These are phyloP conservation scores for Xylariaceae sp. DNA, from an alignment of 2,329 filamentous ascomycete genomes.

Conservation along the genomic window DNA sequence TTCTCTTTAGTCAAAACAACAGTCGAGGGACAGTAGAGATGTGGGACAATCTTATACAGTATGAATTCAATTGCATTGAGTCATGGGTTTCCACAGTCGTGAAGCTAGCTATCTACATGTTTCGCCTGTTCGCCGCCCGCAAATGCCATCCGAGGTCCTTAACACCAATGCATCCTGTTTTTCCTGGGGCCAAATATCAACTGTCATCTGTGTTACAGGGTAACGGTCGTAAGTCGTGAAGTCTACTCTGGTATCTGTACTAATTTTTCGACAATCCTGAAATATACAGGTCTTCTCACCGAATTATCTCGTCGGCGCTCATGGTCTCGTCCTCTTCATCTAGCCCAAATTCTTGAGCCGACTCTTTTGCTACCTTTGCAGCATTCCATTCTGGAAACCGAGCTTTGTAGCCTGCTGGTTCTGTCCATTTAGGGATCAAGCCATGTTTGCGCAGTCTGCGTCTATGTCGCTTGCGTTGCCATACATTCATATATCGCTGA, in stretches of 20 bases:
- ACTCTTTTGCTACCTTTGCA: constrained; percentile 48
- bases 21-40: too few relatives aligned
- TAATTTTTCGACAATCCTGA: neutral
- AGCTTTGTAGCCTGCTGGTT: constrained; percentile 48
- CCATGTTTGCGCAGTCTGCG: constrained; percentile 58
- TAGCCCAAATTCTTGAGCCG: constrained; percentile 49
- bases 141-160: constrained; percentile 20
- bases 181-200: constrained; percentile 17
- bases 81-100: constrained; percentile 14
- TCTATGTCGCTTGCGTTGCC: constrained; percentile 54
- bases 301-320: constrained; percentile 40
- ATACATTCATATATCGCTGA: constrained; percentile 50
- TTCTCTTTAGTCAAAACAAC: too few relatives aligned
- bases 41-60: too few relatives aligned
- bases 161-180: constrained; percentile 18
- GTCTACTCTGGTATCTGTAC: neutral
- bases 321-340: constrained; percentile 45
- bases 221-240: constrained; percentile 9
- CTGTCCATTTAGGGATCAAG: constrained; percentile 45
- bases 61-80: too few relatives aligned
- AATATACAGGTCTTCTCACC: constrained; percentile 11
- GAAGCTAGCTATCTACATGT: constrained; percentile 16
- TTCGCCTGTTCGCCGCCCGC: constrained; percentile 12
- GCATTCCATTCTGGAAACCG: constrained; percentile 54
- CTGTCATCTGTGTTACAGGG: constrained; percentile 8